phyloP scores from a whole-genome alignment of 805 yeast genomes.

The Groenewaldozyma tartarivorans region DNA sequence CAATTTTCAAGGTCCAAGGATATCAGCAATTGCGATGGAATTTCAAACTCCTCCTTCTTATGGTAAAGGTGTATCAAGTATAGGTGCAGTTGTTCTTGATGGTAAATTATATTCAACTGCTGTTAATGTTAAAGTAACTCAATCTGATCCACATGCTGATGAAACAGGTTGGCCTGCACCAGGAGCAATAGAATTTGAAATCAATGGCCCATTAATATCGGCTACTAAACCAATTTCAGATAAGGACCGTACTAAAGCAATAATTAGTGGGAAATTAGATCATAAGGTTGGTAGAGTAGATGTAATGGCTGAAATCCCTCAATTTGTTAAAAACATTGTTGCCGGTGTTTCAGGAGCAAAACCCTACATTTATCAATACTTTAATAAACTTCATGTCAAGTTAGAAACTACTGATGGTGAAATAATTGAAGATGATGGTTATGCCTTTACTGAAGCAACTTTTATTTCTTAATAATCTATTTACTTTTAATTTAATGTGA shows the following conservation, averaged over 20 bases:
- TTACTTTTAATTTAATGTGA: background rate
- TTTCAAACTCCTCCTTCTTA: conserved; percentile 90
- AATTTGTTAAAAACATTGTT: conserved; percentile 84
- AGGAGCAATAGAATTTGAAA: conserved; percentile 48
- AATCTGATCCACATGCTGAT: conserved; percentile 38
- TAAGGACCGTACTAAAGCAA: conserved; percentile 26
- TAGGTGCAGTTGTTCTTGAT: conserved; percentile 64
- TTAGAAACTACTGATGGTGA: conserved; percentile 33
- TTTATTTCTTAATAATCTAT: conserved; percentile 42
- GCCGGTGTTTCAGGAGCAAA: conserved; percentile 92
- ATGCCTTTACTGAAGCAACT: conserved; percentile 71
- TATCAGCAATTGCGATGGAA: conserved; percentile 83
- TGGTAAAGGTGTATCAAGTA: conserved; percentile 67
- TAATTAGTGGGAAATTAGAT: conserved; percentile 50
- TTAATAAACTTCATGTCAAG: conserved; percentile 49
- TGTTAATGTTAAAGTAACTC: conserved; percentile 54
- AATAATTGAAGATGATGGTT: conserved; percentile 44
- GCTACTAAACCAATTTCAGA: conserved; percentile 34
- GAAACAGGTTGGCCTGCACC: conserved; percentile 90
- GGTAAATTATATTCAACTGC: conserved; percentile 58
- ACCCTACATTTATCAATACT: conserved; percentile 93
- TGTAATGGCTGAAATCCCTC: conserved; percentile 95
- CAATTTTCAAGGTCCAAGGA: conserved; percentile 70
- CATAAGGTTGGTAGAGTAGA: conserved; percentile 81
- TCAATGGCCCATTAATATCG: conserved; percentile 41